Base-by-base conservation (phyloP, 2,329 filamentous ascomycete genomes). In the Pseudocercospora cruenta region DNA sequence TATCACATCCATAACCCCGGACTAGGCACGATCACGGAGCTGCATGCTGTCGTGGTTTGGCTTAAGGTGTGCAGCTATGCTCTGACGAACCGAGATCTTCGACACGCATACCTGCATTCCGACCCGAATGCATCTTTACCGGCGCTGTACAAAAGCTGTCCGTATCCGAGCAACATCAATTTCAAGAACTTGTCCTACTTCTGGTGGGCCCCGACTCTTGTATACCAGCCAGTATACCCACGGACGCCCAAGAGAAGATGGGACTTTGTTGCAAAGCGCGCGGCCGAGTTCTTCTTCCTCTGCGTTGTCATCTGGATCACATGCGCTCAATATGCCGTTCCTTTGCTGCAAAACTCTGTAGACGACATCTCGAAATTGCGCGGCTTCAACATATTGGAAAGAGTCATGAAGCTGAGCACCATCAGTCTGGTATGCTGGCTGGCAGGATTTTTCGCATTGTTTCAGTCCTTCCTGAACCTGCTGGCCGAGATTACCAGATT, bases 391-490 rank as follows among this genome's bases (percentile, higher is more conserved):
- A 96, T 98, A 60, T 78, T 93, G 31, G 95, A 99, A 80, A 88
- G 95, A 16, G 83, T 97, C 24, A 90, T 99, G 84, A 99, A 99
- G 80, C 86, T 99, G 22, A 96, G 92, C 8, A 98, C 95, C 19
- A 97, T 99, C 68, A 96, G 92, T 19, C 86, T 98, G 31, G 90
- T 97, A 69, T 96, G 97, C 77, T 99, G 95, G 95, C 89, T 99
- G 0, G 94, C 94, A 0, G 94, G 95, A 5, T 99, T 99, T 84
- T 98, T 97, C 75, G 95, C 94, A 2, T 81, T 98, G 14, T 99
- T 99, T 82, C 95, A 99, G 76, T 94, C 92, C 1, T 90, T 92
- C 67, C 83, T 99, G 58, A 99, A 99, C 75, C 93, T 93, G 0
- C 83, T 98, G 21, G 94, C 94, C 3, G 95, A 99, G 78, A 82